Evolutionary conservation across 805 yeast genomes (phyloP).

Genomic region (Helenozyma baotianmanensis): DNA sequence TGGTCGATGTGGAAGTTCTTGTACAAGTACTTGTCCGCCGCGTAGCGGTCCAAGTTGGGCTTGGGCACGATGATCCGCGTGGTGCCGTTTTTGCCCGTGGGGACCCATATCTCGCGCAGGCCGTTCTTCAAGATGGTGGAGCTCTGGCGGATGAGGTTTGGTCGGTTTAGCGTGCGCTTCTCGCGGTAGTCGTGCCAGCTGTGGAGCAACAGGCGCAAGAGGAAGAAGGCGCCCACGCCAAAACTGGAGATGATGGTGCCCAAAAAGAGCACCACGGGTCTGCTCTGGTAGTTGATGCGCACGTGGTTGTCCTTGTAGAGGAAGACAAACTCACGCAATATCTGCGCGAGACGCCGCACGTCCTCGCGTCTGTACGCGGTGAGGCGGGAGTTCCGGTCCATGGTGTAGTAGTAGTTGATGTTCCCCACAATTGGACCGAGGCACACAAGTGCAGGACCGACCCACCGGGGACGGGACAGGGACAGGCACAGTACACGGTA

Average conservation of each 20-base stretch:
- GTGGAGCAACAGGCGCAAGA: conserved; percentile 25
- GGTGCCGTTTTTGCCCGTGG: conserved; percentile 35
- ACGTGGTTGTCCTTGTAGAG: conserved; percentile 34
- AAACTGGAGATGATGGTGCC: conserved; percentile 37
- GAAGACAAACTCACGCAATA: conserved; percentile 33
- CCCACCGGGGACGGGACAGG: no score
- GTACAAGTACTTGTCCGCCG: conserved; percentile 51
- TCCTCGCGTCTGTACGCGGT: conserved; percentile 30
- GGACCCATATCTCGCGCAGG: conserved; percentile 45
- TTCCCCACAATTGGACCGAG: conserved; percentile 15
- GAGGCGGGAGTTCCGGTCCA: conserved; percentile 34
- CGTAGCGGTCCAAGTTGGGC: conserved; percentile 46
- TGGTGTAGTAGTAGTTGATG: conserved; percentile 6
- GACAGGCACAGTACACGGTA: no score
- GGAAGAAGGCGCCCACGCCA: conserved; percentile 34
- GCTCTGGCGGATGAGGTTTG: conserved; percentile 36
- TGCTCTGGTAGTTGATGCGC: conserved; percentile 35
- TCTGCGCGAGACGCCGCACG: conserved; percentile 26
- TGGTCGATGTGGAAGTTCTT: conserved; percentile 41
- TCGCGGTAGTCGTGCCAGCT: conserved; percentile 27
- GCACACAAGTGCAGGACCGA: no score
- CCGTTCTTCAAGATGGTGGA: conserved; percentile 42
- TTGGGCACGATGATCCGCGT: conserved; percentile 43
- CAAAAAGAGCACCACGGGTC: conserved; percentile 40
- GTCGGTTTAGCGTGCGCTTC: conserved; percentile 25